Base-by-base conservation (phyloP, 768 basidiomycete genomes). In the Psilocybe azurescens region DNA sequence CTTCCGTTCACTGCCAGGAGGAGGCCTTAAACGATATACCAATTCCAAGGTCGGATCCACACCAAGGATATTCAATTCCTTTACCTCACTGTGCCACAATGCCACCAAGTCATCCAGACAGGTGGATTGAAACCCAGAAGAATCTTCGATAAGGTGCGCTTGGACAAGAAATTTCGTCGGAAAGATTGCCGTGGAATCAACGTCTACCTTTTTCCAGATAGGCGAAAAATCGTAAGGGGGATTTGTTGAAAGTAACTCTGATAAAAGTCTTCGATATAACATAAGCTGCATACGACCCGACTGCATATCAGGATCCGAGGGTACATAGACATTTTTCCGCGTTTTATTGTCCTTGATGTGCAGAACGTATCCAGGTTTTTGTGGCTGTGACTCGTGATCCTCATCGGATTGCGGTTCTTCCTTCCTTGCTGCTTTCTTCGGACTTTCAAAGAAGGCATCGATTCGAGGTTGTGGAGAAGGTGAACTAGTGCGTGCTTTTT, bases 321-420 rank as follows among this genome's bases (percentile, higher is more conserved):
- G 91, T 1, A 93, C 65, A 13, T 72, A 78, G 1, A 76, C 61
- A 2, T 72, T 70, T 11, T 72, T 76, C 49, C 92, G 83, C 16
- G 91, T 92, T 72, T 94, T 94, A 49, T 88, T 89, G 66, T 94
- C 93, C 16, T 83, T 71, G 29, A 89, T 69, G 55, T 76, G 79
- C 5, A 90, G 73, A 14, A 73, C 74, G 54, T 74, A 65, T 1
- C 52, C 60, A n/a, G 29, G n/a, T 30, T 29, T 56, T 53, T 32
- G 29, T 6, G 59, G 24, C 6, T 13, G 24, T 3, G 24, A 30
- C 39, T 50, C 18, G 18, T 32, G 10, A 13, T 56, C 11, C 33
- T 36, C 38, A 20, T 24, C 16, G 8, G 8, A 28, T 13, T 24
- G 2, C 39, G 52, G 11, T 20, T 18, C 36, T 29, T 24, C 8